phyloP scores from a whole-genome alignment of 352 stramenopile genomes.

The Pseudoperonospora humuli region DNA sequence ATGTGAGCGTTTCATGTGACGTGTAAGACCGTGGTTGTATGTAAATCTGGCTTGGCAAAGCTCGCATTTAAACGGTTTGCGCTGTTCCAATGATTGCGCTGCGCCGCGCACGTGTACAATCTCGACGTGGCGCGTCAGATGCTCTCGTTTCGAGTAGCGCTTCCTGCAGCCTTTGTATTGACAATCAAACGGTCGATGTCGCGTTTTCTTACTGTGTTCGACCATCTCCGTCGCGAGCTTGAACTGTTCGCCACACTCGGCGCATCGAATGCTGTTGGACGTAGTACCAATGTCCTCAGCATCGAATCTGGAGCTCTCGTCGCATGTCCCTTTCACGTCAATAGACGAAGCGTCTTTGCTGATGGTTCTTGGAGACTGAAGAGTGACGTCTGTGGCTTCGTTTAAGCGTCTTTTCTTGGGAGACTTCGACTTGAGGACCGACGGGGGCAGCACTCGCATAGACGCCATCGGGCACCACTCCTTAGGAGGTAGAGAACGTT shows the following conservation, averaged over 20 bases:
- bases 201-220: constrained; percentile 11
- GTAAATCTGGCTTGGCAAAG: constrained; percentile 49
- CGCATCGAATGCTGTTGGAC: constrained; percentile 1
- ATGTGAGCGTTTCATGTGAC: constrained; percentile 45
- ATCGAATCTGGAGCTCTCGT: background rate
- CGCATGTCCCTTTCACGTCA: background rate
- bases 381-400: background rate
- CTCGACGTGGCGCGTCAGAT: constrained; percentile 45
- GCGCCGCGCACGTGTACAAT: constrained; percentile 28
- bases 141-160: constrained; percentile 56
- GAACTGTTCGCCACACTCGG: constrained; percentile 15
- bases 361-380: background rate
- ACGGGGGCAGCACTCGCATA: constrained; percentile 4
- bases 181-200: constrained; percentile 36
- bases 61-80: constrained; percentile 50
- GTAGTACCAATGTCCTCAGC: background rate
- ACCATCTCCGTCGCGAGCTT: background rate
- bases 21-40: constrained; percentile 61
- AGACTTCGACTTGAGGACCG: background rate
- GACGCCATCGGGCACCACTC: constrained; percentile 12
- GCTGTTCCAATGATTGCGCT: constrained; percentile 8
- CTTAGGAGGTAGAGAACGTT: no score
- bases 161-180: constrained; percentile 32
- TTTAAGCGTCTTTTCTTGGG: constrained; percentile 13
- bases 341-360: background rate